Evolutionary conservation across 2,329 filamentous ascomycete species (phyloP).

Genomic region (Verticillium zaregamsianum): DNA sequence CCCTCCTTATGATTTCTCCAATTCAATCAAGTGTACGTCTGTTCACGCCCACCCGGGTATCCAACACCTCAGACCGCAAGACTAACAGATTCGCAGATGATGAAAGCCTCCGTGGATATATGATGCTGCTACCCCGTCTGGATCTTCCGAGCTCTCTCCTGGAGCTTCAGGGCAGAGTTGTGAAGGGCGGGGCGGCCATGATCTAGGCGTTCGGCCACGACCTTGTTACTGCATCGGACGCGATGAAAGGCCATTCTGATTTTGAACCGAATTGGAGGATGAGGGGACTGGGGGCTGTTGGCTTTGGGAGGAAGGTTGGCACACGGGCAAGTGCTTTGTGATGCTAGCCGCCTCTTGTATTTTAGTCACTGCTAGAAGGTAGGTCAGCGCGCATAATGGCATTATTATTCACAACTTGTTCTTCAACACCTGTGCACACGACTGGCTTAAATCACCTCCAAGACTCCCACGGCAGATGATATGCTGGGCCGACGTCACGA

Average conservation of each 20-base stretch:
- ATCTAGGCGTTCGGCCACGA: constrained; percentile 98
- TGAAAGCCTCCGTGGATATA: constrained; percentile 98
- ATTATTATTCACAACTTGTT: no score
- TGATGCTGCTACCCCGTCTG: constrained; percentile 71
- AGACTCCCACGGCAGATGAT: no score
- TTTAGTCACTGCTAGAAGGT: background rate
- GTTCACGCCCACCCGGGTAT: constrained; percentile 8
- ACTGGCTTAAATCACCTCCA: no score
- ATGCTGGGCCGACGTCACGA: no score
- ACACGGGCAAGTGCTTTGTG: background rate
- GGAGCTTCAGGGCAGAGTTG: constrained; percentile 85
- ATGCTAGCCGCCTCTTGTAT: background rate
- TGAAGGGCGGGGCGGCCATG: constrained; percentile 66
- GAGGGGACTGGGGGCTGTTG: background rate
- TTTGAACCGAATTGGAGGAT: constrained; percentile 33
- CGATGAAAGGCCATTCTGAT: constrained; percentile 97
- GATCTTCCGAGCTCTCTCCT: constrained; percentile 77
- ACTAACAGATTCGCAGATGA: constrained; percentile 67
- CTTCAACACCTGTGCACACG: no score
- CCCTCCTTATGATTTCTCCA: constrained; percentile 88
- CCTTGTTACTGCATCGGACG: constrained; percentile 98
- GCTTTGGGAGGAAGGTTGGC: background rate
- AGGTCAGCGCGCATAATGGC: background rate
- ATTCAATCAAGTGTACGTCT: constrained; percentile 93
- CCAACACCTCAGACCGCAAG: constrained; percentile 4